A percentile compares a stretch with the other conserved stretches of the same genome.
Evolutionary conservation across 345 rosid genomes (phyloP).

Genomic region (Brassica rapa): DNA sequence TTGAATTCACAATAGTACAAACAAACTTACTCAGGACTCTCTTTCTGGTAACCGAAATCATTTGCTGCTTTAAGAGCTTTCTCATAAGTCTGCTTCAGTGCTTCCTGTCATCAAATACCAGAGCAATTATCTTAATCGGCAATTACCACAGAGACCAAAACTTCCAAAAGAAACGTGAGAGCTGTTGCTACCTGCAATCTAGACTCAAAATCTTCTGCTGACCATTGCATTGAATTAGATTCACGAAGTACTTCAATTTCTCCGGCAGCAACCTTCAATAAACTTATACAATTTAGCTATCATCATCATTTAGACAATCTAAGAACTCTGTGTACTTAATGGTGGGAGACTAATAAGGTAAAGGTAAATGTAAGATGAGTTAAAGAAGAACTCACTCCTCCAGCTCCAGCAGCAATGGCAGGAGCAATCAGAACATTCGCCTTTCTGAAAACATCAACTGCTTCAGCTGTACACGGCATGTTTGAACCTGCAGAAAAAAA

Average conservation of each 20-base stretch:
- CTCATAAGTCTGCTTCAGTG: slow-evolving; percentile 90
- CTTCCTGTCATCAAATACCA: slow-evolving; percentile 64
- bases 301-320: slow-evolving; percentile 4
- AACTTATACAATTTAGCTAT: slow-evolving; percentile 3
- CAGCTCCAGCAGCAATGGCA: slow-evolving; percentile 98
- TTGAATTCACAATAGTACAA: not conserved
- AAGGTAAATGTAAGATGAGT: not conserved
- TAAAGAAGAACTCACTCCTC: slow-evolving; percentile 67
- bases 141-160: not conserved
- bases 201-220: slow-evolving; percentile 95
- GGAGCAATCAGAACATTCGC: slow-evolving; percentile 92
- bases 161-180: slow-evolving; percentile 5
- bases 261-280: slow-evolving; percentile 89
- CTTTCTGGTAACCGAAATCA: slow-evolving; percentile 94
- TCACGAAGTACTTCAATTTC: slow-evolving; percentile 93
- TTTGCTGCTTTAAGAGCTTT: slow-evolving; percentile 87
- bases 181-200: slow-evolving; percentile 70
- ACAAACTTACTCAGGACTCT: slow-evolving; percentile 84
- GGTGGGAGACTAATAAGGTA: not conserved
- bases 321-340: not conserved
- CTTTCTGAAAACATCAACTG: slow-evolving; percentile 81
- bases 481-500: slow-evolving; percentile 63
- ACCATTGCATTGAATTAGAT: slow-evolving; percentile 88
- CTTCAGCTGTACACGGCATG: slow-evolving; percentile 98
- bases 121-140: not conserved